A percentile compares a stretch with the other conserved stretches of the same genome.
Evolutionary conservation across 2,329 filamentous ascomycete genomes (phyloP).

Genomic region (Fusarium penzigii): DNA sequence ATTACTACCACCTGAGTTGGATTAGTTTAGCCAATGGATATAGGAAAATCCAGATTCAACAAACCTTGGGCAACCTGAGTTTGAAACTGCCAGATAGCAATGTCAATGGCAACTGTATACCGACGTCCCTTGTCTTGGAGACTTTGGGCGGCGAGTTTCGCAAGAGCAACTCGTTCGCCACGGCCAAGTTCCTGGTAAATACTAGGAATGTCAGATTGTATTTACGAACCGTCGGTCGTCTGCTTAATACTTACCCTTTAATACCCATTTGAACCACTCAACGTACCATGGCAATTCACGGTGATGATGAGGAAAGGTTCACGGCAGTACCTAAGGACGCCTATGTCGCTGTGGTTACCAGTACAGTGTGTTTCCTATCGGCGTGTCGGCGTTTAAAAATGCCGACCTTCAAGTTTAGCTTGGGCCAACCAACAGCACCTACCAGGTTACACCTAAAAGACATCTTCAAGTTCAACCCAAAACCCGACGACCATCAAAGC

Average conservation of each 20-base stretch:
- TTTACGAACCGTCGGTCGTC: rapidly evolving
- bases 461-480: slow-evolving; percentile 14
- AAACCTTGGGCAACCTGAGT: slow-evolving; percentile 76
- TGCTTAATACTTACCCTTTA: slow-evolving; percentile 51
- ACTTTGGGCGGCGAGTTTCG: slow-evolving; percentile 78
- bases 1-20: slow-evolving; percentile 70
- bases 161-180: slow-evolving; percentile 76
- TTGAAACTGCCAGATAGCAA: slow-evolving; percentile 97
- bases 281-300: slow-evolving; percentile 7
- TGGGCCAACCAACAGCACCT: slow-evolving; percentile 24
- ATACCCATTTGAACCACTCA: slow-evolving; percentile 56
- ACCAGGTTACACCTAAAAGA: slow-evolving; percentile 16
- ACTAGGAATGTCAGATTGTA: slow-evolving; percentile 45
- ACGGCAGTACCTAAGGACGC: slow-evolving; percentile 17
- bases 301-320: slow-evolving; percentile 3
- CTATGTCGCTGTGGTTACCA: slow-evolving; percentile 36
- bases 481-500: slow-evolving; percentile 3
- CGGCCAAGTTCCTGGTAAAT: slow-evolving; percentile 88
- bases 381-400: slow-evolving; percentile 29
- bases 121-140: slow-evolving; percentile 71
- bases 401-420: slow-evolving; percentile 22
- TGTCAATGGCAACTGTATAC: slow-evolving; percentile 85
- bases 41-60: background rate
- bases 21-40: background rate
- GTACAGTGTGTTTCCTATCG: slow-evolving; percentile 30